A percentile compares a stretch with the other conserved stretches of the same genome.
Evolutionary conservation across 2,329 filamentous ascomycete genomes (phyloP).

Genomic region (Verticillium dahliae): DNA sequence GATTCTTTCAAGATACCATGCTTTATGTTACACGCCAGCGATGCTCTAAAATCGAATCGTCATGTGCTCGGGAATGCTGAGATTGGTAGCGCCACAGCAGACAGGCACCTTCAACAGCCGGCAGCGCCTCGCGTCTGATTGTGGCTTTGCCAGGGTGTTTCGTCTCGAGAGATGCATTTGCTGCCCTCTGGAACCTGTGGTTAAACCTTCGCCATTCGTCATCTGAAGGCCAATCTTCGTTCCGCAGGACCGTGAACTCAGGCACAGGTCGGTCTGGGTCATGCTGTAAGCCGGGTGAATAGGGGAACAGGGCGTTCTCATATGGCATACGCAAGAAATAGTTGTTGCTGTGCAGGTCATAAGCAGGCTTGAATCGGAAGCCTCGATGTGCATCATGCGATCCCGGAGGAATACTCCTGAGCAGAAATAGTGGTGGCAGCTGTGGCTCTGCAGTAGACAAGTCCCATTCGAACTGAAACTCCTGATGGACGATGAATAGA

Average conservation of each 20-base stretch:
- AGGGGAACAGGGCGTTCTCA: conserved; percentile 30
- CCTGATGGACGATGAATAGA: conserved; percentile 39
- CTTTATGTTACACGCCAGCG: background rate
- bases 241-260: too few species aligned
- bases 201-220: conserved; percentile 31
- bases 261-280: conserved; percentile 9
- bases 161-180: conserved; percentile 23
- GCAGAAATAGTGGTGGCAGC: background rate
- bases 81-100: conserved; percentile 12
- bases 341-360: conserved; percentile 37
- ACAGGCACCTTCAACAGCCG: conserved; percentile 10
- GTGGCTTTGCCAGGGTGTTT: conserved; percentile 12
- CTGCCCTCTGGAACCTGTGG: conserved; percentile 23
- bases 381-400: conserved; percentile 36
- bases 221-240: conserved; percentile 25
- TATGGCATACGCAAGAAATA: conserved; percentile 33
- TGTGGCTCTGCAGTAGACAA: conserved; percentile 11
- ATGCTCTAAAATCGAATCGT: background rate
- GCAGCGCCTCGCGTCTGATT: conserved; percentile 4
- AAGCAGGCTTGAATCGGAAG: conserved; percentile 40
- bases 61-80: background rate
- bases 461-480: conserved; percentile 38
- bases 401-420: conserved; percentile 6
- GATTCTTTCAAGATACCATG: background rate
- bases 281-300: conserved; percentile 24